Percentiles rank a stretch among this genome's conserved stretches.
These are phyloP conservation scores for Penicillium cinerascens DNA, from an alignment of 495 filamentous ascomycete genomes.

Conservation along the genomic window DNA sequence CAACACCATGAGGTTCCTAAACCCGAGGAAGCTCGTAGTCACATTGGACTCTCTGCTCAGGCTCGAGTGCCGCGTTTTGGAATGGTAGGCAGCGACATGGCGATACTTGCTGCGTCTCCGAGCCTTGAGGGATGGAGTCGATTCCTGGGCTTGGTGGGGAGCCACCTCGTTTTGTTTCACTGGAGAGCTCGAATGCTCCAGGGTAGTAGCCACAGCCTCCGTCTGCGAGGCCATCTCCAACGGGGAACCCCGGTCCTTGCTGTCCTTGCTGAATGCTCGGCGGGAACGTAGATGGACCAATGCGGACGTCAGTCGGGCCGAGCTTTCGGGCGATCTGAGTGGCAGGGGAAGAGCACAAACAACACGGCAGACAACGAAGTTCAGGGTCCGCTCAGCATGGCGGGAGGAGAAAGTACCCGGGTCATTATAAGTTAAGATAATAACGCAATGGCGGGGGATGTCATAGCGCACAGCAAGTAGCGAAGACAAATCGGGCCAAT, in stretches of 20 bases:
- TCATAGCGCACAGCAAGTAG: conserved; percentile 17
- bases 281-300: neutral
- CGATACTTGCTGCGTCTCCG: conserved; percentile 62
- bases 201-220: conserved; percentile 11
- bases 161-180: conserved; percentile 3
- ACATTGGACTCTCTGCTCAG: conserved; percentile 75
- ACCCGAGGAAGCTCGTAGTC: conserved; percentile 83
- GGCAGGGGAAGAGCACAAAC: neutral
- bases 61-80: conserved; percentile 65
- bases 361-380: neutral
- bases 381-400: neutral
- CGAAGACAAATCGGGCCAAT: conserved; percentile 11
- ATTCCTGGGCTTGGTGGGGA: conserved; percentile 2
- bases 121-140: conserved; percentile 3
- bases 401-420: neutral
- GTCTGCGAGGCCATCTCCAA: conserved; percentile 20
- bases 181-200: conserved; percentile 8
- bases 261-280: neutral
- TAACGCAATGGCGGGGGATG: conserved; percentile 2
- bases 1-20: conserved; percentile 94
- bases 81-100: conserved; percentile 85
- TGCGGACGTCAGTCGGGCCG: neutral
- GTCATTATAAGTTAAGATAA: neutral
- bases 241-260: neutral
- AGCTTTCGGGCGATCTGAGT: neutral